phyloP scores from a whole-genome alignment of 495 filamentous ascomycete species.

The Eremomyces bilateralis region DNA sequence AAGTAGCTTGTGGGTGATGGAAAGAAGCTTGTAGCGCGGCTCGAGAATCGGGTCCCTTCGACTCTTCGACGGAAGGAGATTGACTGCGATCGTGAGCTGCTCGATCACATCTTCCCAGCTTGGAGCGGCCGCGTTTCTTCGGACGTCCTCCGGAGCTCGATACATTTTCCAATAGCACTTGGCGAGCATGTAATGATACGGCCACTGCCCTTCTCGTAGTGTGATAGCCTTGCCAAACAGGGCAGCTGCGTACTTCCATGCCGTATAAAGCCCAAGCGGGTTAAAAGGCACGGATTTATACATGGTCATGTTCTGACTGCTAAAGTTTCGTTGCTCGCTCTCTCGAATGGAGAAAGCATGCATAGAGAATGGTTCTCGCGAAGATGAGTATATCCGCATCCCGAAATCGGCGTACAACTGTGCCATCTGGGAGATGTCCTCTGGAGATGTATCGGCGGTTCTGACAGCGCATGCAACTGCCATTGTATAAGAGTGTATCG shows the following conservation, averaged over 20 bases:
- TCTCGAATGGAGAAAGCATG: constrained; percentile 29
- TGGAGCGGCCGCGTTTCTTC: constrained; percentile 3
- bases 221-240: constrained; percentile 58
- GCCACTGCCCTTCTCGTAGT: constrained; percentile 65
- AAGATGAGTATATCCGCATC: constrained; percentile 70
- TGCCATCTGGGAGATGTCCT: constrained; percentile 43
- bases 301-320: constrained; percentile 40
- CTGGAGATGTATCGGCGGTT: constrained; percentile 35
- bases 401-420: constrained; percentile 83
- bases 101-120: constrained; percentile 38
- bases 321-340: constrained; percentile 48
- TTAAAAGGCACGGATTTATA: constrained; percentile 52
- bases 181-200: constrained; percentile 73
- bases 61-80: constrained; percentile 57
- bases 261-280: constrained; percentile 50
- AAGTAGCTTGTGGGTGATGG: constrained; percentile 68
- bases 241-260: constrained; percentile 66
- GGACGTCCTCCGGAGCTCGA: constrained; percentile 26
- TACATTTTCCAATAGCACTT: constrained; percentile 97
- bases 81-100: constrained; percentile 51
- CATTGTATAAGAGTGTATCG: constrained; percentile 88
- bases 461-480: constrained; percentile 54
- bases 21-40: constrained; percentile 89
- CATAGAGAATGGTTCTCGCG: constrained; percentile 84
- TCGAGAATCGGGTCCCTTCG: constrained; percentile 71